Base-by-base conservation (phyloP, 2,329 filamentous ascomycete species). In the Diaporthe sp. region DNA sequence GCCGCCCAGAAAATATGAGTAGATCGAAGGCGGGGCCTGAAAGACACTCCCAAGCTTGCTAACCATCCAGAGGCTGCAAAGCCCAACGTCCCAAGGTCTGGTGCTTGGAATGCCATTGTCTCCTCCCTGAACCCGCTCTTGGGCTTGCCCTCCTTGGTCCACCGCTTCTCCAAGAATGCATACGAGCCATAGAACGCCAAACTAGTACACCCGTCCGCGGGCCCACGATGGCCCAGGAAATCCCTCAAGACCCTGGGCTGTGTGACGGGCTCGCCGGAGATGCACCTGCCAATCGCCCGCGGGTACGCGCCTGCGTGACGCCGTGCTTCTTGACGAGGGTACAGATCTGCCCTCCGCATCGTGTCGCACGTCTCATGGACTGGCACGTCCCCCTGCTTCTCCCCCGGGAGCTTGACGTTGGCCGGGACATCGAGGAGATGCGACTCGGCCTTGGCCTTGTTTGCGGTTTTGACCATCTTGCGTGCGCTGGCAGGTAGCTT, bases 351-450 rank as follows among this genome's bases (percentile, higher is more conserved):
- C 76, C 82, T 84, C 42, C 90, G 87, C 37, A 92, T 80, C 73
- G 89, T 88, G 79, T 92, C 88, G 82, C 90, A 92, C 7, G 86
- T 88, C 77, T 92, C 89, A 79, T 84, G 92, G 13, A 92, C 82
- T 0, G 81, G 79, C 7, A 91, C 88, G 0, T 74, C 75, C 51
- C 86, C 85, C 0, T 80, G 79, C n/a, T 82, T 82, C 42, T 87
- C 86, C 79, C 87, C 87, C 0, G 82, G 79, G 0, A 92, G 83
- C 12, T 80, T 51, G 46, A 91, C 81, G 22, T 42, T 37, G 15
- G 76, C 77, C 59, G 77, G 78, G 67, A 82, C 74, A 68, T 81
- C 80, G 34, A 80, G 74, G 7, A 65, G 57, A 5, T 55, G 51
- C 25, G 37, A 37, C 34, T 65, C 67, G 42, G 46, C 73, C 10